Evolutionary conservation across 768 basidiomycete species (phyloP).

Genomic region (Termitomyces sp.): DNA sequence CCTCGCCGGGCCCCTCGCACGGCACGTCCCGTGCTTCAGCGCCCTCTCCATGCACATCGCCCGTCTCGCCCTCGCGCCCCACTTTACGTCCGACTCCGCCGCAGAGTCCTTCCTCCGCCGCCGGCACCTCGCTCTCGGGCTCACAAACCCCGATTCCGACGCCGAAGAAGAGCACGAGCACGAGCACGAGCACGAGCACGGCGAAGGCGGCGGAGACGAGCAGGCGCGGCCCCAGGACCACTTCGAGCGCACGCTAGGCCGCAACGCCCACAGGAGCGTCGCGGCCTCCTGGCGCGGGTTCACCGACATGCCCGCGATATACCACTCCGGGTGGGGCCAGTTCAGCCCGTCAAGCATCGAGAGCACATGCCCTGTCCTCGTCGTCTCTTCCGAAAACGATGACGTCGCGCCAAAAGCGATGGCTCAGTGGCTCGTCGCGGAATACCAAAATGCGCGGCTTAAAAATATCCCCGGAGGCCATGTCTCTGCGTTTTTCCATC

Average conservation of each 20-base stretch:
- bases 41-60: slow-evolving; percentile 30
- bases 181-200: slow-evolving; percentile 30
- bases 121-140: slow-evolving; percentile 13
- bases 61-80: slow-evolving; percentile 25
- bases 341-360: slow-evolving; percentile 40
- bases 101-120: slow-evolving; percentile 40
- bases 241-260: slow-evolving; percentile 36
- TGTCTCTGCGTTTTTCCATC: slow-evolving; percentile 38
- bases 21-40: slow-evolving; percentile 35
- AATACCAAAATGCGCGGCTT: slow-evolving; percentile 40
- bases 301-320: slow-evolving; percentile 33
- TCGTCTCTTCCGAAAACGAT: slow-evolving; percentile 43
- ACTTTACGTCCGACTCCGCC: slow-evolving; percentile 33
- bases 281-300: slow-evolving; percentile 51
- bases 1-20: slow-evolving; percentile 39
- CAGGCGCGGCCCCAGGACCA: slow-evolving; percentile 39
- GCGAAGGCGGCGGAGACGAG: slow-evolving; percentile 34
- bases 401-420: slow-evolving; percentile 35
- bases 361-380: slow-evolving; percentile 41
- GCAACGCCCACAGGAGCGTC: slow-evolving; percentile 44
- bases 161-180: slow-evolving; percentile 28
- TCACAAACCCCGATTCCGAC: not conserved
- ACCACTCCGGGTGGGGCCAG: slow-evolving; percentile 51
- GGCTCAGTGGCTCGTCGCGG: slow-evolving; percentile 46
- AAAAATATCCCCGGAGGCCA: slow-evolving; percentile 47